Percentiles rank a stretch among this genome's conserved stretches.
Evolutionary conservation across 2,329 filamentous ascomycete genomes (phyloP).

Genomic region (Colletotrichum australisinense): DNA sequence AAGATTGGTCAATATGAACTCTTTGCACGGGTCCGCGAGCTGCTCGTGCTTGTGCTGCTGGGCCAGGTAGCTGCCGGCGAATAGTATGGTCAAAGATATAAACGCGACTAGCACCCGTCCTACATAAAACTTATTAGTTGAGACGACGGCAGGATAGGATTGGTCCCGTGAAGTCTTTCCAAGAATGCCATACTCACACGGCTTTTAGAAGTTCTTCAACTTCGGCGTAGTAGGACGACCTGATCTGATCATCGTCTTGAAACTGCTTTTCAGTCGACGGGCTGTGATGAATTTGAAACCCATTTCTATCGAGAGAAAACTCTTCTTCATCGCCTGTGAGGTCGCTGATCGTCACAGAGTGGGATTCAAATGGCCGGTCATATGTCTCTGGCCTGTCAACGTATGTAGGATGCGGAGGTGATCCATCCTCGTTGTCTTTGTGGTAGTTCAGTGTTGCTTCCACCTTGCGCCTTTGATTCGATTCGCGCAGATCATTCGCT

Average conservation of each 20-base stretch:
- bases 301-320: conserved; percentile 51
- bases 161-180: too few species aligned
- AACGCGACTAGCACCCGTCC: conserved; percentile 65
- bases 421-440: conserved; percentile 54
- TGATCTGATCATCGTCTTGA: conserved; percentile 70
- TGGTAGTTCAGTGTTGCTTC: conserved; percentile 51
- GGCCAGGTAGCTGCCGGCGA: conserved; percentile 49
- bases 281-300: conserved; percentile 49
- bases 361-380: conserved; percentile 41
- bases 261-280: conserved; percentile 50
- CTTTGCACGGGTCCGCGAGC: conserved; percentile 59
- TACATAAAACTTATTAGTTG: conserved; percentile 40
- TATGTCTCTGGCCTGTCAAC: conserved; percentile 49
- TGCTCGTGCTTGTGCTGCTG: conserved; percentile 60
- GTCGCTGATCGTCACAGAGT: conserved; percentile 47
- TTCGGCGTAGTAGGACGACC: conserved; percentile 77
- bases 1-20: conserved; percentile 67
- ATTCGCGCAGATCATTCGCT: background rate
- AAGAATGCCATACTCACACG: conserved; percentile 48
- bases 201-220: conserved; percentile 75
- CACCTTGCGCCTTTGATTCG: conserved; percentile 33
- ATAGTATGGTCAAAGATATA: conserved; percentile 75
- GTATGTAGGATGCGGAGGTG: conserved; percentile 50
- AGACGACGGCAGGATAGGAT: too few species aligned
- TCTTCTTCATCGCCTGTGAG: conserved; percentile 49